A percentile compares a stretch with the other conserved stretches of the same genome.
phyloP scores from a whole-genome alignment of 129 eudicot species.

The Sambucus nigra region DNA sequence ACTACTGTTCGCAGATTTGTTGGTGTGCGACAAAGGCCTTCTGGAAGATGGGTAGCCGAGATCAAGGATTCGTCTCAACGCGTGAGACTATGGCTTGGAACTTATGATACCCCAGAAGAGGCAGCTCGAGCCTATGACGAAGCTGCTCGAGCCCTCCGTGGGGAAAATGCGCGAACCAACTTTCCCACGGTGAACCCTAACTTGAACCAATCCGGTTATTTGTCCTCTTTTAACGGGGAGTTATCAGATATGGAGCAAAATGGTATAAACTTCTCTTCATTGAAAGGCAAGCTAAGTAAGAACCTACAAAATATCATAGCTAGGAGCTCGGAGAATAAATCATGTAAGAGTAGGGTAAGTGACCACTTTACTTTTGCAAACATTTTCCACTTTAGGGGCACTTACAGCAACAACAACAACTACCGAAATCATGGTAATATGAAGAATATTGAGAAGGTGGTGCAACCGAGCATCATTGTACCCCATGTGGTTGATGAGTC shows the following conservation, averaged over 20 bases:
- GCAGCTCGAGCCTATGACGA: slow-evolving; percentile 85
- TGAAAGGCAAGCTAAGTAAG: slow-evolving; percentile 71
- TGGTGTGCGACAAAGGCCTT: slow-evolving; percentile 74
- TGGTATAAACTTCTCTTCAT: slow-evolving; percentile 65
- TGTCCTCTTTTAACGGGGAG: slow-evolving; percentile 27
- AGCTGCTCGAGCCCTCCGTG: slow-evolving; percentile 74
- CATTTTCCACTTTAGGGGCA: slow-evolving; percentile 49
- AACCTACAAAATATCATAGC: slow-evolving; percentile 67
- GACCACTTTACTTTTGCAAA: slow-evolving; percentile 83
- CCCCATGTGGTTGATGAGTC: slow-evolving; percentile 37
- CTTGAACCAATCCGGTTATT: slow-evolving; percentile 12
- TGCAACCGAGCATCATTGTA: slow-evolving; percentile 73
- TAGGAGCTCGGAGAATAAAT: slow-evolving; percentile 40
- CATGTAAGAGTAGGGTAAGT: slow-evolving; percentile 56
- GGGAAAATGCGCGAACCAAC: slow-evolving; percentile 69
- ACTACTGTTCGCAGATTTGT: slow-evolving; percentile 37
- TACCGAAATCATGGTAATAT: slow-evolving; percentile 20
- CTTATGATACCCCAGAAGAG: slow-evolving; percentile 74
- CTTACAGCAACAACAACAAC: slow-evolving; percentile 15
- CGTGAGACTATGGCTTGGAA: slow-evolving; percentile 73
- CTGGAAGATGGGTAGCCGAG: slow-evolving; percentile 89
- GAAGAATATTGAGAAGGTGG: slow-evolving; percentile 42
- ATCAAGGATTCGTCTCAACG: slow-evolving; percentile 76
- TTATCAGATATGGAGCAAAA: too few relatives aligned
- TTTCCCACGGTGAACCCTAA: slow-evolving; percentile 28